Conservation (phyloP, 2,329 filamentous ascomycete species). For the Aspergillus sp. region DNA sequence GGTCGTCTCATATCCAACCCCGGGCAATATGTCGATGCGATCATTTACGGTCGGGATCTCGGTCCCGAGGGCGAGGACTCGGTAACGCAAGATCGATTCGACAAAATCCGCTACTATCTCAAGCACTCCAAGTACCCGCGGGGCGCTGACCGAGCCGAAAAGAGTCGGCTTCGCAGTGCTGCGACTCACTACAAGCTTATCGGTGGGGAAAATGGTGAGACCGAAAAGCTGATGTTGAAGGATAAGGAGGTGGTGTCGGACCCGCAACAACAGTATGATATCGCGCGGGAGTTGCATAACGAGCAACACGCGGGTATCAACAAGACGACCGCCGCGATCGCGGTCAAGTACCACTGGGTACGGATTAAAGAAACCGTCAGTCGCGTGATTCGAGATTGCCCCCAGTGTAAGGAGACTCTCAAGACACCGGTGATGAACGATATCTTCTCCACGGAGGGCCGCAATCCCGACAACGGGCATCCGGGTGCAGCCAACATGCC, state of each 20-base stretch:
- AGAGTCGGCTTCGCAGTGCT: conserved; percentile 87
- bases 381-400: conserved; percentile 88
- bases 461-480: neutral
- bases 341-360: conserved; percentile 95
- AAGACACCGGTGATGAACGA: conserved; percentile 51
- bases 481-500: conserved; percentile 8
- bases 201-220: conserved; percentile 46
- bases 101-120: conserved; percentile 97
- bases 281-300: conserved; percentile 74
- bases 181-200: conserved; percentile 91
- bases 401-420: conserved; percentile 78
- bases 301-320: conserved; percentile 88
- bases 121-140: conserved; percentile 91
- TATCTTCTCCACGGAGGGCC: conserved; percentile 24
- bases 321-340: conserved; percentile 92
- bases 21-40: conserved; percentile 68
- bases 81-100: conserved; percentile 92
- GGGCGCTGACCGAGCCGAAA: conserved; percentile 91
- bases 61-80: conserved; percentile 71
- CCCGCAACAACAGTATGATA: conserved; percentile 84
- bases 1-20: conserved; percentile 69
- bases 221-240: conserved; percentile 88
- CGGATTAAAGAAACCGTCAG: conserved; percentile 97
- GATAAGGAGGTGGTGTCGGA: conserved; percentile 96
- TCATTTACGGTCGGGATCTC: conserved; percentile 70